Percentiles rank a stretch among this genome's conserved stretches.
Evolutionary conservation across 108 stramenopile genomes (phyloP).

Genomic region (Thalassiosira profunda): DNA sequence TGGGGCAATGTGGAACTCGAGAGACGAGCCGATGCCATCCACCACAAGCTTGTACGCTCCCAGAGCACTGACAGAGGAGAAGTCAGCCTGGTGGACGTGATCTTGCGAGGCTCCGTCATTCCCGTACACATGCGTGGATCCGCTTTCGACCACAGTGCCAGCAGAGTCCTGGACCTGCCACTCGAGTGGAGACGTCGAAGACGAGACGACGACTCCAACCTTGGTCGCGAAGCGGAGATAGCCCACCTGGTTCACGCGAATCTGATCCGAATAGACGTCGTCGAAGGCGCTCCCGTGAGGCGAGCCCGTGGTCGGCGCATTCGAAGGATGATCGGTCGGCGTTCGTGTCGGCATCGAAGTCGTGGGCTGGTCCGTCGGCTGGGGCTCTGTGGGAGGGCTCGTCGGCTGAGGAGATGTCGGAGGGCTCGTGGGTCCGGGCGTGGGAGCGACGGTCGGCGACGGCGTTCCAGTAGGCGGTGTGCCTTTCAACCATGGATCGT

Average conservation of each 20-base stretch:
- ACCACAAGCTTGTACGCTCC: conserved; percentile 27
- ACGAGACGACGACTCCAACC: conserved; percentile 31
- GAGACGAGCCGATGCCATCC: conserved; percentile 13
- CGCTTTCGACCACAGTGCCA: conserved; percentile 10
- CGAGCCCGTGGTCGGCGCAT: conserved; percentile 3
- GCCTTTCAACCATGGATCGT: no score
- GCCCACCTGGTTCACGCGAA: conserved; percentile 36
- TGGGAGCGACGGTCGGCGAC: conserved; percentile 3
- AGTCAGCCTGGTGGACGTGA: conserved; percentile 32
- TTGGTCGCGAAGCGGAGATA: conserved; percentile 28
- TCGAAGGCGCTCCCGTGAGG: conserved; percentile 5
- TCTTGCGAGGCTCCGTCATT: conserved; percentile 24
- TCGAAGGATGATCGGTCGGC: neutral
- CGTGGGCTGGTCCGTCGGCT: neutral
- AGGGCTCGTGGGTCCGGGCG: neutral
- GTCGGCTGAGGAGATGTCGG: no score
- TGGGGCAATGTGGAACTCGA: conserved; percentile 18
- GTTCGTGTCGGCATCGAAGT: neutral
- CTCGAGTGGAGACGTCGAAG: conserved; percentile 2
- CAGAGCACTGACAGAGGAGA: conserved; percentile 15
- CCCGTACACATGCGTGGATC: conserved; percentile 18
- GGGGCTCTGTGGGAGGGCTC: neutral
- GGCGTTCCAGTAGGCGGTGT: no score
- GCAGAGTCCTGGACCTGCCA: conserved; percentile 36
- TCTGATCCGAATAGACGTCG: neutral